phyloP scores from a whole-genome alignment of 1,284 basidiomycete genomes.

The Cutaneotrichosporon spelunceum region DNA sequence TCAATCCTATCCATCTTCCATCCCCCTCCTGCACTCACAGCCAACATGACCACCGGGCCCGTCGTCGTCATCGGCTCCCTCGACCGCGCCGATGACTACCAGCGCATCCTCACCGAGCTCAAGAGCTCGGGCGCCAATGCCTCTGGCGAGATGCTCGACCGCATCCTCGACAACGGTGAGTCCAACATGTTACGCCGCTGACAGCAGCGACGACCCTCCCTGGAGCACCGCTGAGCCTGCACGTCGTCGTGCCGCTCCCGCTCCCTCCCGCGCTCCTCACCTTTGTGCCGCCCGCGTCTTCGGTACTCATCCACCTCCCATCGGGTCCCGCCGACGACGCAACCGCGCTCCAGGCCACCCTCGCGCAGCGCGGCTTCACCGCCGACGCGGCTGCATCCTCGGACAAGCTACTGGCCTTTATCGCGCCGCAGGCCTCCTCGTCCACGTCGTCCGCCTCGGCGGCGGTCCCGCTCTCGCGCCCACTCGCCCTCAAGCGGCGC shows the following conservation, averaged over 20 bases:
- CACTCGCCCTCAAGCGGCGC: conserved; percentile 42
- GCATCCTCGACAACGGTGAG: conserved; percentile 50
- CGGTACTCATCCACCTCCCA: conserved; percentile 38
- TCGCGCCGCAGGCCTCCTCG: conserved; percentile 26
- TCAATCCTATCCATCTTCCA: background rate
- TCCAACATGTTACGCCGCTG: background rate
- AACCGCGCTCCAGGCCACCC: conserved; percentile 15
- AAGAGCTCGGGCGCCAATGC: conserved; percentile 34
- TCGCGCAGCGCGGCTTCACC: conserved; percentile 33
- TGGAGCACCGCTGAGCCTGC: conserved; percentile 37
- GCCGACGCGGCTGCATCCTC: conserved; percentile 34
- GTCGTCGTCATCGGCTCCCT: conserved; percentile 48
- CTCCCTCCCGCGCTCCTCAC: conserved; percentile 40
- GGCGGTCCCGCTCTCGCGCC: conserved; percentile 24
- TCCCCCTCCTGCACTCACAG: background rate
- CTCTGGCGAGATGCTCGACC: conserved; percentile 51
- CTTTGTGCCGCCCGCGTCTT: conserved; percentile 43
- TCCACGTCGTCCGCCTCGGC: too few relatives aligned
- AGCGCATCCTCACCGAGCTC: conserved; percentile 35
- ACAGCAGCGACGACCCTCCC: conserved; percentile 46
- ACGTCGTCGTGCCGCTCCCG: conserved; percentile 49
- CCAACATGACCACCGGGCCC: conserved; percentile 10
- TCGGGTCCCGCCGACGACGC: conserved; percentile 33
- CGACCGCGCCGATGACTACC: conserved; percentile 48
- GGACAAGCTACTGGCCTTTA: conserved; percentile 34